Evolutionary conservation across 1,284 basidiomycete species (phyloP), one percentile per base, ranked within the genome.

Genomic region (Microbotryum silenes-acaulis): DNA sequence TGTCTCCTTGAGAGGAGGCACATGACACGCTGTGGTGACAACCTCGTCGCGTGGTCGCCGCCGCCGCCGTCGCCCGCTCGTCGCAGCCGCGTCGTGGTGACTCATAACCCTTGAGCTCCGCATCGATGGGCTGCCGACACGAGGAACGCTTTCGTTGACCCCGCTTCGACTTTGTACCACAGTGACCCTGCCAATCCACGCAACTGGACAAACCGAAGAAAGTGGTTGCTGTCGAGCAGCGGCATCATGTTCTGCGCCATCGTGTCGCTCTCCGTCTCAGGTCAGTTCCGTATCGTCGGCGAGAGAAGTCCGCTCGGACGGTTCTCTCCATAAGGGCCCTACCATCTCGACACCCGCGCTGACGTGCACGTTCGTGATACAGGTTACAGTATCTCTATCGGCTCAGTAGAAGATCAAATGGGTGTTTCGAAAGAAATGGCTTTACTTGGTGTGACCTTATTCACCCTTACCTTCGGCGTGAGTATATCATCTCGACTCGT

Each of bases 171-270:
- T 42, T 16, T 42, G 12, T 42, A 10, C 10, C 1, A 42, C 51
- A 67, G 66, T 9, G 67, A 68, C 18, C 67, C 67, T 3, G 56
- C 55, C 3, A 69, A 69, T 50, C 67, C 67, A 21, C 51, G 67
- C 51, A 69, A 69, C 47, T 69, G 66, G 66, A 51, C 54, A 14
- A 54, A 16, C 14, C 56, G 52, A 18, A 45, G 66, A 50, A 67
- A 64, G 57, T 68, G 66, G 66, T 14, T 56, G 33, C 62, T 66
- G 45, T 56, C 56, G 14, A 45, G 47, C 8, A 58, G 64, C 37
- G 65, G 63, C 1, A 67, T 66, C 57, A 7, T 50, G 21, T 66
- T 67, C 56, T 64, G 65, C 51, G 51, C 59, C 2, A 54, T 69
- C 51, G 70, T 64, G 7, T 61, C 61, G 4, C 47, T 70, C 2